Conservation (phyloP, 2,329 filamentous ascomycete genomes). For the Pseudonectria foliicola region DNA sequence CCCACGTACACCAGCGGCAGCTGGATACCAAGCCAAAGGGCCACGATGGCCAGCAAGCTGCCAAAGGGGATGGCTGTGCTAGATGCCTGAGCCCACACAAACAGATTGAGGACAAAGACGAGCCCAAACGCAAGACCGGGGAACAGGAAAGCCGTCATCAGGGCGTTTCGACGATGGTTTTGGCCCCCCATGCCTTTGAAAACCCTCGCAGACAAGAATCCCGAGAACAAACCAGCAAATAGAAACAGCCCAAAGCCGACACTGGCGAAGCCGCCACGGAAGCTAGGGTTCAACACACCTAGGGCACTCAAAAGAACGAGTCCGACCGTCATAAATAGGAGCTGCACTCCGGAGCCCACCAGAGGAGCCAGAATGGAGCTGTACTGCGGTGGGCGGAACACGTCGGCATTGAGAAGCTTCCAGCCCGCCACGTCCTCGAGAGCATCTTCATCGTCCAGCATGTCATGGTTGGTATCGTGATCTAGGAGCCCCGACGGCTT, state of each 20-base stretch:
- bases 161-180: constrained; percentile 67
- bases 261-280: constrained; percentile 83
- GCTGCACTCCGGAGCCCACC: constrained; percentile 78
- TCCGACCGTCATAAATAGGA: constrained; percentile 73
- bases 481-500: constrained; percentile 55
- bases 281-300: constrained; percentile 76
- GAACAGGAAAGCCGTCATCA: constrained; percentile 71
- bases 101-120: constrained; percentile 76
- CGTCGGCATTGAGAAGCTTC: constrained; percentile 84
- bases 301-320: constrained; percentile 66
- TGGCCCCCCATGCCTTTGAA: constrained; percentile 78
- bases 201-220: constrained; percentile 77
- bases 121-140: constrained; percentile 70
- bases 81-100: constrained; percentile 84
- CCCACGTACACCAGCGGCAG: constrained; percentile 77
- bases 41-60: constrained; percentile 64
- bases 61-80: constrained; percentile 81
- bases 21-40: constrained; percentile 80
- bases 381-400: constrained; percentile 67
- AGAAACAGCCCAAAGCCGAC: constrained; percentile 78
- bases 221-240: constrained; percentile 75
- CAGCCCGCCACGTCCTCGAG: constrained; percentile 78
- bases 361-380: constrained; percentile 72
- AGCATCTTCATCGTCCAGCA: constrained; percentile 47
- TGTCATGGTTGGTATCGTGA: constrained; percentile 44